Evolutionary conservation across 2,329 filamentous ascomycete genomes (phyloP), one percentile per base, ranked within the genome.

Genomic region (Aschersonia sp.): DNA sequence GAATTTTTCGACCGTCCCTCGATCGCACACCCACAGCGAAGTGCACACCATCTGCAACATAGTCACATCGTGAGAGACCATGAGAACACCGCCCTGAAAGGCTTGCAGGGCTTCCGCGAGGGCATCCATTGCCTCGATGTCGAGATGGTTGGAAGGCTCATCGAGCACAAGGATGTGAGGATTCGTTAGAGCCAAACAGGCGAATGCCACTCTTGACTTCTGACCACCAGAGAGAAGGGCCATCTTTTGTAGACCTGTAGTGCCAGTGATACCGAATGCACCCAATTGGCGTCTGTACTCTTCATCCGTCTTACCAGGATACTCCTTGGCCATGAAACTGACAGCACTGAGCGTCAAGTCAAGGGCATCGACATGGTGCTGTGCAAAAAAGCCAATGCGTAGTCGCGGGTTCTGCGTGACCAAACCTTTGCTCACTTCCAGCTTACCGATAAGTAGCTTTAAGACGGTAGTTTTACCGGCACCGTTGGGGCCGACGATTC

Each of bases 51-150:
- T 94, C 72, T 95, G 89, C 65, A 98, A 66, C 88, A 98, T 96
- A 1, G 92, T 97, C 47, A 98, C 92, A 63, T 98, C 92, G 84
- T 98, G 92, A 60, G 86, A 94, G 49, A 98, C 92, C 89, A 98
- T 97, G 58, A 98, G 72, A 48, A 98, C 89, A 64, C 92, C 92
- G 52, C 92, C 92, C 68, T 94, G 78, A 70, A 97, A 98, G 54
- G 82, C 78, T 56, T 80, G 77, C 56, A 98, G 72, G 12, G 92
- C 92, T 31, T 84, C 80, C 4, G 87, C 83, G 47, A 98, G 73
- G 9, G 92, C 91, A 65, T 98, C 92, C 92, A 98, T 96, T 54
- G 92, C 92, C 66, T 98, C 92, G 57, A 98, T 97, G 78, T 98
- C 92, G 58, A 98, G 73, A 67, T 98, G 92, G 72, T 98, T 98